phyloP scores from a whole-genome alignment of 2,329 filamentous ascomycete genomes.

The Drechmeria coniospora region DNA sequence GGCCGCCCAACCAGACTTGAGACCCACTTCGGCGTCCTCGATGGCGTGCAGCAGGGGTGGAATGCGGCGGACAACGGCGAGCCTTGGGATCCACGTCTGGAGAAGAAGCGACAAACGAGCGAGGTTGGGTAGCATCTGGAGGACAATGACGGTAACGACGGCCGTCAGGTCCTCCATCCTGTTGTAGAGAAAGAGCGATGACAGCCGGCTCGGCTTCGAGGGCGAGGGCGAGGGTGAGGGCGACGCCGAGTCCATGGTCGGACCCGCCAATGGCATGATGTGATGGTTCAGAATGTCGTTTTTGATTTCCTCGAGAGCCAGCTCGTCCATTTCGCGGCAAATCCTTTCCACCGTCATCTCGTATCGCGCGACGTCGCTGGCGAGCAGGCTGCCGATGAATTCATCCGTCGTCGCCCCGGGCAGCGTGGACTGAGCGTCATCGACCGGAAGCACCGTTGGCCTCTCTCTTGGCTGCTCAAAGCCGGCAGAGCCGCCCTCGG shows the following conservation, averaged over 20 bases:
- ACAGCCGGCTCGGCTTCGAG: conserved; percentile 17
- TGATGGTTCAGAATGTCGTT: conserved; percentile 72
- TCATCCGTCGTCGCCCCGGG: conserved; percentile 11
- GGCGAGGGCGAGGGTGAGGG: no score
- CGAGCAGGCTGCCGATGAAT: conserved; percentile 61
- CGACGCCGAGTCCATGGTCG: no score
- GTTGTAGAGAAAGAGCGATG: conserved; percentile 39
- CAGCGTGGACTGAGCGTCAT: conserved; percentile 9
- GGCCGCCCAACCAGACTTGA: conserved; percentile 51
- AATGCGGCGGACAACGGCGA: conserved; percentile 59
- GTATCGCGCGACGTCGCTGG: conserved; percentile 48
- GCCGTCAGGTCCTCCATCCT: conserved; percentile 82
- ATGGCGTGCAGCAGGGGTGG: conserved; percentile 54
- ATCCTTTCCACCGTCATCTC: conserved; percentile 65
- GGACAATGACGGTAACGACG: conserved; percentile 75
- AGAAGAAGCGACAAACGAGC: conserved; percentile 60
- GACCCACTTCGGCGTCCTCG: conserved; percentile 46
- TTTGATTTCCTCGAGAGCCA: conserved; percentile 80
- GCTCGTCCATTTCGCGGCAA: conserved; percentile 46
- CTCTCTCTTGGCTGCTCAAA: conserved; percentile 34
- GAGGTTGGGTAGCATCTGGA: conserved; percentile 75
- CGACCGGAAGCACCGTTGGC: conserved; percentile 21
- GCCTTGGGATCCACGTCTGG: conserved; percentile 60
- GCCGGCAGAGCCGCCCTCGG: conserved; percentile 30
- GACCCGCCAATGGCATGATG: conserved; percentile 37